Conservation (phyloP, 441 rosid species). For the Brassica hybrid region DNA sequence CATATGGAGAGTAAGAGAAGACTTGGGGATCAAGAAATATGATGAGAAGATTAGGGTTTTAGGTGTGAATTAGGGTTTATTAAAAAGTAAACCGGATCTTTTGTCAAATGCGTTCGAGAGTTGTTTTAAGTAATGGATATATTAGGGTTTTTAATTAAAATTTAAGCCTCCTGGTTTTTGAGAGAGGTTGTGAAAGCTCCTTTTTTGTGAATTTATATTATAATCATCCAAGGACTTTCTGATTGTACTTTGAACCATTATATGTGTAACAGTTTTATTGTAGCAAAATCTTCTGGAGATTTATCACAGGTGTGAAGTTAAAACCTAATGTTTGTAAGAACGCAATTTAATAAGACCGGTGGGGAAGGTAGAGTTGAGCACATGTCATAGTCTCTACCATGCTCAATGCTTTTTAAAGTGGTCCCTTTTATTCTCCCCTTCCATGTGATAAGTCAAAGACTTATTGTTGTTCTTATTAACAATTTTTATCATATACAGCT, state of each 20-base stretch:
- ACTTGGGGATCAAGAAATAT: not conserved
- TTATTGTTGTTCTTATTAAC: not conserved
- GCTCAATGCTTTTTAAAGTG: constrained; percentile 25
- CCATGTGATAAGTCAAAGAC: constrained; percentile 37
- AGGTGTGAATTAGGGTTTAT: constrained; percentile 25
- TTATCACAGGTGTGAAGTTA: constrained; percentile 13
- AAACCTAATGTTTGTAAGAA: constrained; percentile 4
- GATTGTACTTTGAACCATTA: constrained; percentile 21
- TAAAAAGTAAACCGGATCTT: constrained; percentile 19
- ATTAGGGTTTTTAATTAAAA: constrained; percentile 14
- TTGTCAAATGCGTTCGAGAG: constrained; percentile 3
- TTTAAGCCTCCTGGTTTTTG: constrained; percentile 39
- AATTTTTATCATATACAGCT: not conserved
- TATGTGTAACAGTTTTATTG: constrained; percentile 1
- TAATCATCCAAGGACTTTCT: constrained; percentile 31
- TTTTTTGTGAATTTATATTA: constrained; percentile 11
- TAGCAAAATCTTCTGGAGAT: constrained; percentile 6
- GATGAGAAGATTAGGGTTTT: constrained; percentile 26
- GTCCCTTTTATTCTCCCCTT: constrained; percentile 39
- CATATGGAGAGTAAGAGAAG: not conserved
- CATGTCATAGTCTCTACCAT: constrained; percentile 41
- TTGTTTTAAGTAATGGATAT: constrained; percentile 8
- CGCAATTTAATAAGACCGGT: constrained; percentile 38
- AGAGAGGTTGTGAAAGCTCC: constrained; percentile 39
- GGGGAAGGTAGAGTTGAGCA: constrained; percentile 37